Conservation (phyloP, 768 basidiomycete genomes). For the Chalciporus piperatus region DNA sequence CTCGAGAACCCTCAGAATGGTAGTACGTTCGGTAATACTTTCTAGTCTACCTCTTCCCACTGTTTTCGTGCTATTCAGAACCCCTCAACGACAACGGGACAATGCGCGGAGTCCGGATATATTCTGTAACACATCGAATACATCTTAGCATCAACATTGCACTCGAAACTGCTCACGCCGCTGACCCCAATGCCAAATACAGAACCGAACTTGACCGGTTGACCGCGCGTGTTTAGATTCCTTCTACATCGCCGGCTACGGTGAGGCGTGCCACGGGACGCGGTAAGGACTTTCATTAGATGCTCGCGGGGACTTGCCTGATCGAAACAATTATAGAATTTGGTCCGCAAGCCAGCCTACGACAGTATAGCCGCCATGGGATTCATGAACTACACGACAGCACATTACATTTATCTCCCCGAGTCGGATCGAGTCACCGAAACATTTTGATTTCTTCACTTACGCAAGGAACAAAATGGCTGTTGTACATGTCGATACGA, state of each 20-base stretch:
- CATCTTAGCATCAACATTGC: conserved; percentile 50
- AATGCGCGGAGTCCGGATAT: conserved; percentile 47
- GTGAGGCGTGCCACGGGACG: conserved; percentile 18
- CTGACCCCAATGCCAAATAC: conserved; percentile 27
- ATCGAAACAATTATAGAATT: conserved; percentile 2
- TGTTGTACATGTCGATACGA: conserved; percentile 4
- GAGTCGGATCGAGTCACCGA: background rate
- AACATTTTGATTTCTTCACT: background rate
- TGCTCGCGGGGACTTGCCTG: background rate
- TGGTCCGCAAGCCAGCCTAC: conserved; percentile 16
- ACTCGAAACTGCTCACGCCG: conserved; percentile 34
- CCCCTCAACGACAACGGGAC: conserved; percentile 55
- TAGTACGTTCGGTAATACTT: no score
- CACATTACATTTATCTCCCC: no score
- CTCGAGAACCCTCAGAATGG: no score
- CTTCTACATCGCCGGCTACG: conserved; percentile 3
- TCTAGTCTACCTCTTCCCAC: background rate
- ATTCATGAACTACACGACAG: conserved; percentile 4
- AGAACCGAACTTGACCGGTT: no score
- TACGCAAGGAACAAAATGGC: background rate
- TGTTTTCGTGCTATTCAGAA: conserved; percentile 2
- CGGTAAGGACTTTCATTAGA: conserved; percentile 1
- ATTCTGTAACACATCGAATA: conserved; percentile 51
- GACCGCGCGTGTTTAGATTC: conserved; percentile 8
- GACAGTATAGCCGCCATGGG: conserved; percentile 11